Base-by-base conservation (phyloP, 1,139 yeast species). In the Geotrichum cucujoidarum region DNA sequence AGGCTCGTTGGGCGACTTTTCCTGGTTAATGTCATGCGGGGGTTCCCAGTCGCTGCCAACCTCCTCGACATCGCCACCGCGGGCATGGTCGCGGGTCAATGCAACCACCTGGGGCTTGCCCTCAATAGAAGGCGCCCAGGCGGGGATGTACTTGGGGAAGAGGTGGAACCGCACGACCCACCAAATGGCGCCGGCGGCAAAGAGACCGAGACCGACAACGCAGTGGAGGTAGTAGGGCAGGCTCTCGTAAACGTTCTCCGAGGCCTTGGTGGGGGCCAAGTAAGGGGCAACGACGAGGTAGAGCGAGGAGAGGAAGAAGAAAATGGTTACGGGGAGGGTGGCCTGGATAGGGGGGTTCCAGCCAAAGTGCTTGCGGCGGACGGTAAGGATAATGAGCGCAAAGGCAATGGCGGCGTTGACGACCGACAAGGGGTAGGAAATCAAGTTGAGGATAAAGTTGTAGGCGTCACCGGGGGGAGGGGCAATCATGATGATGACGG, bases 271-370 rank as follows among this genome's bases (percentile, higher is more conserved):
- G 45, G 95, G 95, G 36, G 94, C 90, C 55, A 87, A 75, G 63
- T 83, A 86, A 47, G 95, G 95, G 40, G 95, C 92, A 51, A 77
- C 77, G 49, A 85, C 75, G 61, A 87, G 72, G 62, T 85, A 87
- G 24, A 83, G 60, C 17, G 89, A 83, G 7, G 89, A 75, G 48
- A 85, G 67, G 50, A 77, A 74, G 68, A 86, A 86, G 69, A 83
- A 84, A 0, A 71, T 38, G 11, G 78, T 76, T 34, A 84, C 82
- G 11, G 83, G 80, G 42, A 80, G 64, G 18, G 84, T 70, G 2
- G 94, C 87, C 60, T 70, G 77, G 62, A 86, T 74, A 35, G 90
- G 88, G 42, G 95, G 92, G 46, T 76, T 72, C 95, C 95, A 87
- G 51, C 45, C 40, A 41, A 45, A 46, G 45, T 63, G 65, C 16